Conservation (phyloP, 352 stramenopile species). For the Sclerospora graminicola region DNA sequence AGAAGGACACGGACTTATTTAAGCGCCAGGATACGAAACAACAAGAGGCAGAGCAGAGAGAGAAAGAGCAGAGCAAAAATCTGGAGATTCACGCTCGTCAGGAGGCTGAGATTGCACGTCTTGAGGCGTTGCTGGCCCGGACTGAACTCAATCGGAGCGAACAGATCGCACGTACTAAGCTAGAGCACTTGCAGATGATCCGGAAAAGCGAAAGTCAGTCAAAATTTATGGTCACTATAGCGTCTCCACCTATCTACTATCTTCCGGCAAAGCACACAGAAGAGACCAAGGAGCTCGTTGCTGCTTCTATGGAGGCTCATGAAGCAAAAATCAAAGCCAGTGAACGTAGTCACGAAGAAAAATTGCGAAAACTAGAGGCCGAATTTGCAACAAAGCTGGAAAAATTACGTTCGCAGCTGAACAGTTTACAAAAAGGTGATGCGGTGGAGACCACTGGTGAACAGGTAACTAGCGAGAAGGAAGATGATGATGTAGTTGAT, state of each 20-base stretch:
- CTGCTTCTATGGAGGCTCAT: constrained; percentile 51
- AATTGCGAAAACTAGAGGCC: constrained; percentile 39
- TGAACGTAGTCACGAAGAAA: constrained; percentile 30
- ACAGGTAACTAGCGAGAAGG: constrained; percentile 9
- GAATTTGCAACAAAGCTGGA: constrained; percentile 42
- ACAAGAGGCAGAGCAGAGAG: constrained; percentile 49
- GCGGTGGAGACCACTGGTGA: constrained; percentile 2
- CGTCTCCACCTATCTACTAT: constrained; percentile 64
- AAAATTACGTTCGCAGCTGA: constrained; percentile 32
- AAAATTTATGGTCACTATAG: constrained; percentile 58
- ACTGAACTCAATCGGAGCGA: constrained; percentile 50
- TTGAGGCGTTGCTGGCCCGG: constrained; percentile 34
- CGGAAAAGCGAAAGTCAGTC: constrained; percentile 34
- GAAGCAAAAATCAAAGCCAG: constrained; percentile 48
- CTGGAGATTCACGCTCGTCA: constrained; percentile 33
- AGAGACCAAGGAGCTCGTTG: constrained; percentile 62
- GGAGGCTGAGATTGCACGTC: constrained; percentile 21
- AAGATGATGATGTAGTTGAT: constrained; percentile 13
- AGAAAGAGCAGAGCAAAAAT: constrained; percentile 52
- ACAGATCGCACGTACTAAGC: constrained; percentile 37
- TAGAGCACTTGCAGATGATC: constrained; percentile 42
- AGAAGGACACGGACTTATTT: constrained; percentile 64
- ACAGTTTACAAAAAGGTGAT: constrained; percentile 16
- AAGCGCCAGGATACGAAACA: constrained; percentile 62
- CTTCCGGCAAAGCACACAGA: constrained; percentile 65